phyloP scores from a whole-genome alignment of 202 grass and related monocot species.

The Schoenoplectus triqueter region DNA sequence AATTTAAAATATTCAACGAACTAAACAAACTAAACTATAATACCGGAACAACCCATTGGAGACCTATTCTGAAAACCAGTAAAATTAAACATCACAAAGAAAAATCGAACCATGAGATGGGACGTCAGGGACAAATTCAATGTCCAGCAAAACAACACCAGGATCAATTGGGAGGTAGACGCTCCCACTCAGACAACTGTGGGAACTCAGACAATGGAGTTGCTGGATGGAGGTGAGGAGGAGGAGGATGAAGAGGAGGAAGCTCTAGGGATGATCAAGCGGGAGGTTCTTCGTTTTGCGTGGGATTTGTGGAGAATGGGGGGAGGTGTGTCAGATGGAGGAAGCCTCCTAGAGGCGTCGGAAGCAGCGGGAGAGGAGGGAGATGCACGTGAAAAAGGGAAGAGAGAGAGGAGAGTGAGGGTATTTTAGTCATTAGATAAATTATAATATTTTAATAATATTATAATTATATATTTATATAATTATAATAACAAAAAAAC shows the following conservation, averaged over 20 bases:
- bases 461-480: no score
- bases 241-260: not conserved
- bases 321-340: slow-evolving; percentile 41
- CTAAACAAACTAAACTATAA: not conserved
- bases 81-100: not conserved
- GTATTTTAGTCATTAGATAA: no score
- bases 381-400: no score
- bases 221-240: slow-evolving; percentile 1
- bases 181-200: slow-evolving; percentile 77
- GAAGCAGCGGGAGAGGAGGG: no score
- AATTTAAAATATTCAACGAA: not conserved
- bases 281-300: slow-evolving; percentile 39
- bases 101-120: slow-evolving; percentile 56
- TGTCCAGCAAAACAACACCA: slow-evolving; percentile 96
- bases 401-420: no score
- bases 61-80: not conserved
- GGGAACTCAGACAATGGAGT: slow-evolving; percentile 34
- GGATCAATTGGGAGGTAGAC: slow-evolving; percentile 79
- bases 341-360: not conserved
- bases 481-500: no score
- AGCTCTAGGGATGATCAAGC: slow-evolving; percentile 45
- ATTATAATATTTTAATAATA: no score
- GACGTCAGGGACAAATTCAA: slow-evolving; percentile 93
- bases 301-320: slow-evolving; percentile 44
- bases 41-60: not conserved